Evolutionary conservation across 306 rosid species (phyloP).

Genomic region (Elaeagnus macrophylla): DNA sequence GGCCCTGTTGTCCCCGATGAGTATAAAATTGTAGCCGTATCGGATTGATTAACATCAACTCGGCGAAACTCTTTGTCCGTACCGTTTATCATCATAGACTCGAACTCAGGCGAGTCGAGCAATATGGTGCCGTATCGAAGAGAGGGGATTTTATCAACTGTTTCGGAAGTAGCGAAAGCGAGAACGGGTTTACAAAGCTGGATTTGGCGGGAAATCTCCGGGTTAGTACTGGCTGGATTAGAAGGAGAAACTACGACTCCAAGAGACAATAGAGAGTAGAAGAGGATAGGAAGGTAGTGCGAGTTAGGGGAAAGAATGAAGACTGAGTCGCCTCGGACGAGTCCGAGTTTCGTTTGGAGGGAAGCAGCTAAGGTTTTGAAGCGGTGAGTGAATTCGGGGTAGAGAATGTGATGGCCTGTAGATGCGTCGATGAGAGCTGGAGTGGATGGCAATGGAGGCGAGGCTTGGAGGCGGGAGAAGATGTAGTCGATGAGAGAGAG

Average conservation of each 20-base stretch:
- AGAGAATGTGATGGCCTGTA: conserved; percentile 13
- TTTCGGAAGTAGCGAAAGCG: conserved; percentile 28
- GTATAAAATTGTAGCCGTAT: conserved; percentile 23
- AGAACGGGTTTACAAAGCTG: conserved; percentile 17
- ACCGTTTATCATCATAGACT: conserved; percentile 19
- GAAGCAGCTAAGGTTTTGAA: conserved; percentile 16
- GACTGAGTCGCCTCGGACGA: conserved; percentile 12
- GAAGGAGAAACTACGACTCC: conserved; percentile 29
- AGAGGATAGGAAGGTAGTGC: conserved; percentile 22
- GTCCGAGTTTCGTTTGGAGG: conserved; percentile 6
- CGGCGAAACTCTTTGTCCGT: neutral
- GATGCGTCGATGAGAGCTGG: conserved; percentile 20
- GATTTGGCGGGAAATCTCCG: conserved; percentile 29
- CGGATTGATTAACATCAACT: conserved; percentile 14
- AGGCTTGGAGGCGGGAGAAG: conserved; percentile 14
- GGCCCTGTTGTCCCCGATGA: conserved; percentile 27
- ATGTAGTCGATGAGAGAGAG: conserved; percentile 22
- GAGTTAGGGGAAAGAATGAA: conserved; percentile 26
- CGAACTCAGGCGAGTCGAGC: conserved; percentile 23
- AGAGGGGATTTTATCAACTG: conserved; percentile 14
- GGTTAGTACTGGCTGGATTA: conserved; percentile 17
- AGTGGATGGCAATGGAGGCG: conserved; percentile 16
- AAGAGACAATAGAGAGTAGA: conserved; percentile 23
- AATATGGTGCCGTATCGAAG: conserved; percentile 12
- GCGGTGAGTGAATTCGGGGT: conserved; percentile 18